These are phyloP conservation scores for Eucalyptus rudis DNA, from an alignment of 345 rosid genomes.

Conservation along the genomic window DNA sequence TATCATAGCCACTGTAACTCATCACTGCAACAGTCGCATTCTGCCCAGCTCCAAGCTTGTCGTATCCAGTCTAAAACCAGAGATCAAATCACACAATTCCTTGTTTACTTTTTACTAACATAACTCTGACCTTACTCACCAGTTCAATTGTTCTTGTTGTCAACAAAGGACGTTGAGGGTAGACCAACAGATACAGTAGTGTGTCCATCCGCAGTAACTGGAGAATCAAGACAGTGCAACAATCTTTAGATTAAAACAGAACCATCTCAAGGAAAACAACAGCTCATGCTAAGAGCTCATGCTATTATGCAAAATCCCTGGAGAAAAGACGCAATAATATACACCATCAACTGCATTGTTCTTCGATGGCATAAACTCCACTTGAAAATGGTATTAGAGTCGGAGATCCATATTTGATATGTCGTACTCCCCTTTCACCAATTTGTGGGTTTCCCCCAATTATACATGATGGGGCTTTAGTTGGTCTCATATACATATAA, in stretches of 20 bases:
- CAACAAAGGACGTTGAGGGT: conserved; percentile 87
- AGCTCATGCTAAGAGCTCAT: background rate
- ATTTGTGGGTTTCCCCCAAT: background rate
- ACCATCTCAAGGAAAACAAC: background rate
- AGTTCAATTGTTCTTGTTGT: conserved; percentile 92
- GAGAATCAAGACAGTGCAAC: background rate
- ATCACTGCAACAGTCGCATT: conserved; percentile 98
- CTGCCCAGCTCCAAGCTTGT: conserved; percentile 98
- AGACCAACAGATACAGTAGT: conserved; percentile 75
- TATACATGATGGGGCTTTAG: background rate
- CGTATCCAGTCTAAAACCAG: conserved; percentile 67
- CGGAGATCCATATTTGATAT: background rate
- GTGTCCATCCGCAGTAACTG: conserved; percentile 85
- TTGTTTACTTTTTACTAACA: background rate
- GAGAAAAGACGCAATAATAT: background rate
- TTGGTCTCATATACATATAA: background rate
- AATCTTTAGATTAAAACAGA: background rate
- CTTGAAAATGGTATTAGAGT: background rate
- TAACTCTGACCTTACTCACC: conserved; percentile 21
- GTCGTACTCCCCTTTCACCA: background rate
- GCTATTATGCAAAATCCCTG: background rate
- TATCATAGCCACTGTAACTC: conserved; percentile 95
- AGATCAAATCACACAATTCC: background rate
- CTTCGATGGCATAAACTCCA: background rate
- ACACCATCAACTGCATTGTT: background rate